These are phyloP conservation scores for Actinomucor elegans DNA, from an alignment of 371 early-diverging fungal genomes.

Conservation along the genomic window DNA sequence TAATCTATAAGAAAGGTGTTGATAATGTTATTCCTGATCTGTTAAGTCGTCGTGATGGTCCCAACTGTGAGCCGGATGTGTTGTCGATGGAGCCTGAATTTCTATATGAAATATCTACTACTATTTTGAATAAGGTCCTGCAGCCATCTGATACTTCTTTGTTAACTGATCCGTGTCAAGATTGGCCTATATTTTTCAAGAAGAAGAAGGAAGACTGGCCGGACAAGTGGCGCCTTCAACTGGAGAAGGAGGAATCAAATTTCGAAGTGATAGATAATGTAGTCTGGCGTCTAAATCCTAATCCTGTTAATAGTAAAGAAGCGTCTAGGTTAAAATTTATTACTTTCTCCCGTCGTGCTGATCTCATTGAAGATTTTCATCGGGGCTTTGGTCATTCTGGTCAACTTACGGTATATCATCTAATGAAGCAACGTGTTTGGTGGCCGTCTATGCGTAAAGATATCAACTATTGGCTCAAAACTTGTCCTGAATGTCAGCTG, in stretches of 20 bases:
- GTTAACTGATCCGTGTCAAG: too few relatives aligned
- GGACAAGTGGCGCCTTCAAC: not conserved
- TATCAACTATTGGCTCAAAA: constrained; percentile 1
- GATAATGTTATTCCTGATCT: constrained; percentile 27
- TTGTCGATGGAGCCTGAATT: not conserved
- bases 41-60: constrained; percentile 13
- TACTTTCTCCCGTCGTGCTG: constrained; percentile 8
- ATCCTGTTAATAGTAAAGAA: not conserved
- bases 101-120: not conserved
- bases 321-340: not conserved
- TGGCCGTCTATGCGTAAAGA: constrained; percentile 11
- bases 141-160: too few relatives aligned
- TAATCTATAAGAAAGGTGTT: constrained; percentile 27
- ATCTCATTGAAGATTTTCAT: constrained; percentile 12
- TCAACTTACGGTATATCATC: not conserved
- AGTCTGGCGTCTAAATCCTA: not conserved
- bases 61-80: not conserved
- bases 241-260: not conserved
- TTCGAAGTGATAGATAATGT: not conserved
- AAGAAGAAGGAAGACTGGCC: not conserved
- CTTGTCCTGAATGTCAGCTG: constrained; percentile 16
- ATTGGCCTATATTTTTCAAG: not conserved
- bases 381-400: constrained; percentile 15
- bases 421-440: constrained; percentile 11
- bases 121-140: too few relatives aligned